Base-by-base conservation (phyloP, 179 eudicot species). In the Corrigiola litoralis region DNA sequence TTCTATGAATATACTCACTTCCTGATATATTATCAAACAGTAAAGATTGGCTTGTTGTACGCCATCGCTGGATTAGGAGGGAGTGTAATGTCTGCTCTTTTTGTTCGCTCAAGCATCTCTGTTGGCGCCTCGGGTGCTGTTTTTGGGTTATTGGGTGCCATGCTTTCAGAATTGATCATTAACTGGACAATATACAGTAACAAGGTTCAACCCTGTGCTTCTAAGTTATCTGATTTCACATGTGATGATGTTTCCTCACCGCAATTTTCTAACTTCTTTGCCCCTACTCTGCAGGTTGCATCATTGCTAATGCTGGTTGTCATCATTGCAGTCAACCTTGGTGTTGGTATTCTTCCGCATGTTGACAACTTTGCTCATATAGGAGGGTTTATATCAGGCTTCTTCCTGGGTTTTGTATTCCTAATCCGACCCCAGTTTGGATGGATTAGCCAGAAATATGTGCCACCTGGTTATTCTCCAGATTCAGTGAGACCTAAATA, bases 51-150 rank as follows among this genome's bases (percentile, higher is more conserved):
- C 24, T 58, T 80, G 77, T 58, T 92, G 8, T 92, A 92, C 77
- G 42, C 87, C 61, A 78, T 90, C 33, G 79, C 98, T 69, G 98
- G 96, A 57, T 59, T 87, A 50, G 96, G 92, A 27, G 98, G 96
- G 46, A 92, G 92, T 80, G 47, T 92, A 72, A 40, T 89, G 54
- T 85, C 96, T 4, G 92, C 92, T 55, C 96, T 92, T 44, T 92
- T 87, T 66, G 81, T 85, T 45, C 81, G 76, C 65, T 65, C 84
- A 53, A 78, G 61, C 66, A 81, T 87, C 63, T 87, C 96, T 10
- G 98, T 89, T 60, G 98, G 96, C 65, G 96, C 98, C 41, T 92
- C 98, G 3, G 95, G 98, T 69, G 96, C 98, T 11, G 85, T 92
- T 63, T 87, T 92, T 59, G 98, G 98, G 20, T 66, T 92, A 48